Percentiles rank a stretch among this genome's conserved stretches.
phyloP scores from a whole-genome alignment of 495 filamentous ascomycete genomes.

The Aspergillus kassunensis region DNA sequence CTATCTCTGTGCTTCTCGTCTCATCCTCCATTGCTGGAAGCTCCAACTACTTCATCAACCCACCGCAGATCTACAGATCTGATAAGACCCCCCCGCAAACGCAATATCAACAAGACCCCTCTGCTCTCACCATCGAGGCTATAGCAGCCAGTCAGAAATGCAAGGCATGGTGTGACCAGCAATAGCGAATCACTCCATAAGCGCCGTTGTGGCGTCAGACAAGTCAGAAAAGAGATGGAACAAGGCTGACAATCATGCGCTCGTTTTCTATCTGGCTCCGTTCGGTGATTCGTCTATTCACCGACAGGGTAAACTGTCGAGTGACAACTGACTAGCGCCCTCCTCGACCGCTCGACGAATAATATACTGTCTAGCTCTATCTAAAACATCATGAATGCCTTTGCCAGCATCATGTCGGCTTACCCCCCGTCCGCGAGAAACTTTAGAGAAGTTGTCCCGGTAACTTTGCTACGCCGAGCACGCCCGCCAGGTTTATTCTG shows the following conservation, averaged over 20 bases:
- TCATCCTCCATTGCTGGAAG: background rate
- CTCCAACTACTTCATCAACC: too few species aligned
- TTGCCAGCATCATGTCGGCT: too few species aligned
- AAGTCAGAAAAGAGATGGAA: conserved; percentile 12
- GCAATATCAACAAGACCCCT: too few species aligned
- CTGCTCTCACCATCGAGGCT: background rate
- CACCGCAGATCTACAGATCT: conserved; percentile 1
- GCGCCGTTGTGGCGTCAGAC: conserved; percentile 15
- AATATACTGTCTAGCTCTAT: background rate
- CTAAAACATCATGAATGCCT: too few species aligned
- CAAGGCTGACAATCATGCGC: background rate
- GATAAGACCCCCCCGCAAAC: background rate
- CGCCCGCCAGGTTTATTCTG: too few species aligned
- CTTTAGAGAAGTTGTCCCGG: background rate
- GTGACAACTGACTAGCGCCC: conserved; percentile 7
- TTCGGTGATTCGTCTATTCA: background rate
- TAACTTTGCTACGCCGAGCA: too few species aligned
- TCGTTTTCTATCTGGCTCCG: background rate
- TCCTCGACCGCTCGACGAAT: conserved; percentile 1
- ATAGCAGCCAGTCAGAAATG: background rate
- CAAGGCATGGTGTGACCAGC: conserved; percentile 3
- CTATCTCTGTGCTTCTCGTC: background rate
- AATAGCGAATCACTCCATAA: conserved; percentile 8
- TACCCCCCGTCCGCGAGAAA: background rate
- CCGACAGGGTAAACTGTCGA: background rate